Base-by-base conservation (phyloP, 2,329 filamentous ascomycete species). In the Fusarium xylarioides region DNA sequence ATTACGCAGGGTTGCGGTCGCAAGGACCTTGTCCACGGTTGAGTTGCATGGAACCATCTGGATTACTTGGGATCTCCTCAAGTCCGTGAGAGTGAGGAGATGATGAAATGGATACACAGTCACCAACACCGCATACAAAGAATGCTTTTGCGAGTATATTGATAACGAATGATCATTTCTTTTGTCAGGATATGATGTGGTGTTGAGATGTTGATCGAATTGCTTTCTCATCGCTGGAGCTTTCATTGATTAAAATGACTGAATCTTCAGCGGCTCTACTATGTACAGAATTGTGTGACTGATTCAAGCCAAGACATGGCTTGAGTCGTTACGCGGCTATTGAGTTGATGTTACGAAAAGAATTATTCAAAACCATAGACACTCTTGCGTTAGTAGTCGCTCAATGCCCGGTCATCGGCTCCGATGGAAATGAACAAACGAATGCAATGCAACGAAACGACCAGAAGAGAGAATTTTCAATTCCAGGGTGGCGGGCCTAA, bases 391-490 rank as follows among this genome's bases (percentile, higher is more conserved):
- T 38, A 38, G 37, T 30, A 70, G 53, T 69, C 30, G 65, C 32
- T 46, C 52, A 62, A 63, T 37, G 50, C 70, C 71, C 68, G 73
- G 75, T 65, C 66, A 74, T 77, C 75, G 75, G 75, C 74, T 76
- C 75, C 67, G 74, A 68, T 57, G 38, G 54, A 44, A 47, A 62
- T 50, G 62, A 70, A 65, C 60, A 30, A 52, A 62, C 54, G 44
- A 70, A 59, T 66, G 32, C n/a, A 44, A 65, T 66, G 32, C 37
- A 40, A 57, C 37, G 46, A 55, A 49, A 68, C 44, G n/a, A 47
- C 58, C 28, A 59, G 50, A 50, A 70, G 47, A 43, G 63, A 67
- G 65, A 76, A 75, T 70, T 77, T 77, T 77, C 63, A 69, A 58
- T 72, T 63, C 67, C 66, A 66, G 44, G 61, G 70, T 74, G 66